Evolutionary conservation across 2,329 filamentous ascomycete genomes (phyloP), one percentile per base, ranked within the genome.

Genomic region (Parastagonospora avenae): DNA sequence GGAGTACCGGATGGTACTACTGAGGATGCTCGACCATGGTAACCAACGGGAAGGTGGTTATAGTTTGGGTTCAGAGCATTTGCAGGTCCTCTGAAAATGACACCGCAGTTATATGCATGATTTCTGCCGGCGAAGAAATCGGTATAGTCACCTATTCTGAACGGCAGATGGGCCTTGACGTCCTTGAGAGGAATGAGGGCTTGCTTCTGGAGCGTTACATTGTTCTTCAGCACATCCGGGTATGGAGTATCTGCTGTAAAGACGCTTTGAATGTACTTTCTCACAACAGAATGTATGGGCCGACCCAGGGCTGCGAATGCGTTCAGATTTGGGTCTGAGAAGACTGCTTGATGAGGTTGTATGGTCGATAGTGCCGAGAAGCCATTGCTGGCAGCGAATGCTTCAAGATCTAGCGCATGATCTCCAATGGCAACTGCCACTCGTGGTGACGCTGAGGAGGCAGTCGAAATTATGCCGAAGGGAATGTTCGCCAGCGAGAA

Each of bases 51-150:
- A 1, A 95, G 77, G 62, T 92, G 87, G 51, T 82, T 89, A 72
- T 94, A 95, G 70, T 93, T 94, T 27, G 88, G 87, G 70, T 92
- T 88, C 19, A 94, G 77, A 0, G 89, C 89, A 62, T 90, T 88
- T 36, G 83, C 79, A 0, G 86, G 81, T 0, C 88, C 89, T 37
- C 90, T 84, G 75, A 93, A 91, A 54, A 93, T 80, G 9, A 82
- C 79, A 4, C 89, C 89, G 12, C 88, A 82, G 50, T 87, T 88
- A 75, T 85, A 87, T 14, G 90, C 90, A 74, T 94, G 90, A 68
- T 92, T 88, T 57, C 87, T 77, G 11, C 90, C 90, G 8, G 88
- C 90, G 67, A 91, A 94, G 77, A 94, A 94, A 73, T 94, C 90
- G 1, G 90, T 91, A 71, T 93, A 94, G 71, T 93, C 90, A 24